Conservation (phyloP, 257 asterid species). For the Solanum paucissectum region DNA sequence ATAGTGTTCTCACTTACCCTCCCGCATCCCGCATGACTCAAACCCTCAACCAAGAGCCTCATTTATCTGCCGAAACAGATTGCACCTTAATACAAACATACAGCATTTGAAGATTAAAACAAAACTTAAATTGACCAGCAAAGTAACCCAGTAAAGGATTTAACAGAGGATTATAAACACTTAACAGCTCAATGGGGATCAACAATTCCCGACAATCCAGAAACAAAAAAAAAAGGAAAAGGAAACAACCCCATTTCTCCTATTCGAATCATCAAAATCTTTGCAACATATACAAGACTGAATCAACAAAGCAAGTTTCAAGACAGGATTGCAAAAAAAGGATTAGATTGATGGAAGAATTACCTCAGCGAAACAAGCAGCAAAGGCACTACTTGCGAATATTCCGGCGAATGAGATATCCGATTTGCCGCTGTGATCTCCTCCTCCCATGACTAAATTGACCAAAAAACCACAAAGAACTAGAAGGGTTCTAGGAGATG, state of each 20-base stretch:
- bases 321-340: neutral
- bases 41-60: neutral
- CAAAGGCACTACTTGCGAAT: constrained; percentile 84
- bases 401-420: constrained; percentile 81
- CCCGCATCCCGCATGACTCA: neutral
- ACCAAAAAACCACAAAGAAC: too few relatives aligned
- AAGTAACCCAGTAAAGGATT: neutral
- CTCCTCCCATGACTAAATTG: constrained; percentile 36
- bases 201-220: neutral
- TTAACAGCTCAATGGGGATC: neutral
- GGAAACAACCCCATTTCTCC: neutral
- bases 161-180: neutral
- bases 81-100: neutral
- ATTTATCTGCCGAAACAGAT: neutral
- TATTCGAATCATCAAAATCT: neutral
- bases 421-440: constrained; percentile 59
- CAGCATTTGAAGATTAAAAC: neutral
- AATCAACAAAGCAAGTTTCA: neutral
- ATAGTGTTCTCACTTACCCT: neutral
- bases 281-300: neutral
- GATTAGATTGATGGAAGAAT: neutral
- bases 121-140: neutral
- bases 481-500: neutral
- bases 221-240: neutral
- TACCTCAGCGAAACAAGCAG: constrained; percentile 95